These are phyloP conservation scores for Phytophthora syringae DNA, from an alignment of 352 stramenopile species.

Conservation along the genomic window DNA sequence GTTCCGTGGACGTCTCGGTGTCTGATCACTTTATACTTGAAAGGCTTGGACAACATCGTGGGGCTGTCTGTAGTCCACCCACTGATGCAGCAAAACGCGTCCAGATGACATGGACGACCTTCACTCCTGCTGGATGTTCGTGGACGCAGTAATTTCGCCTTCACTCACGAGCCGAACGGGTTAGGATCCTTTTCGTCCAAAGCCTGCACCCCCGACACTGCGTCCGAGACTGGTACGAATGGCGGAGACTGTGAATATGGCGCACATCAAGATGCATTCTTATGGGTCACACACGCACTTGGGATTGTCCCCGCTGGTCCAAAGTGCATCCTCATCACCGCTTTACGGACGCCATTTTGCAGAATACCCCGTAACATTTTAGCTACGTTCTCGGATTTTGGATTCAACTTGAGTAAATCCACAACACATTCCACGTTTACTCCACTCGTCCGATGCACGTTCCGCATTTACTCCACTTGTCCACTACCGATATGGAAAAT, in stretches of 20 bases:
- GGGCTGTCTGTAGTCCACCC: conserved; percentile 80
- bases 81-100: conserved; percentile 68
- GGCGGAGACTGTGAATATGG: conserved; percentile 44
- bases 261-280: conserved; percentile 69
- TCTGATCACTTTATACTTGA: conserved; percentile 81
- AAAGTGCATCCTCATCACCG: conserved; percentile 19
- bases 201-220: conserved; percentile 55
- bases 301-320: conserved; percentile 44
- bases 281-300: conserved; percentile 57
- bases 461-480: no score
- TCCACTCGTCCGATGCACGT: no score
- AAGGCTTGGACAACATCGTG: conserved; percentile 91
- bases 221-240: conserved; percentile 88
- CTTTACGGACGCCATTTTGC: conserved; percentile 31
- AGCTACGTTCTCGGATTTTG: neutral
- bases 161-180: conserved; percentile 38
- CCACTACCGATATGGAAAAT: no score
- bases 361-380: conserved; percentile 1
- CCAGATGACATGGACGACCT: conserved; percentile 63
- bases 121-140: conserved; percentile 90
- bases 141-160: conserved; percentile 48
- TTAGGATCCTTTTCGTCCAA: conserved; percentile 41
- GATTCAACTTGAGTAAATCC: neutral
- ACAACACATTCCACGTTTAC: neutral
- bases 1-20: conserved; percentile 76